Base-by-base conservation (phyloP, 345 rosid genomes). In the Capsella bursapastoris region DNA sequence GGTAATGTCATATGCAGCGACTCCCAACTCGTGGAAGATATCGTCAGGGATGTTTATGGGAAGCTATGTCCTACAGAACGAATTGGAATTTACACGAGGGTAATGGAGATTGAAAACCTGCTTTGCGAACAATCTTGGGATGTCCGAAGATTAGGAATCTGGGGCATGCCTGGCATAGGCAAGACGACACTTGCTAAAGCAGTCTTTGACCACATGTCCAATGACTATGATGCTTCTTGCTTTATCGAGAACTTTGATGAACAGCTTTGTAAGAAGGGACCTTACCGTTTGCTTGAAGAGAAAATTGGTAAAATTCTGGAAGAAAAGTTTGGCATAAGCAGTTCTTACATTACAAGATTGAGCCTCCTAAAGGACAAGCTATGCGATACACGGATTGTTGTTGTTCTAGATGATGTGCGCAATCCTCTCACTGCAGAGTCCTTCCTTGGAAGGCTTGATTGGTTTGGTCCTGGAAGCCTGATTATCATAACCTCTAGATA, bases 101-200 rank as follows among this genome's bases (percentile, higher is more conserved):
- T 58, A 10, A 3, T n/a, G 12, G 12, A 58, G 10, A n/a, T 58
- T 3, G 44, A 34, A 32, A 34, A 58, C 12, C 3, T 58, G 27
- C 27, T 58, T n/a, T 34, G 12, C 43, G 14, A 58, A 44, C 63
- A 58, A 58, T 18, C 43, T 13, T 58, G 63, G 63, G 44, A 4
- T 37, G 7, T 58, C 27, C 5, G 27, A 4, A 34, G 44, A 13
- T 7, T 58, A 58, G 63, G 63, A 8, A 58, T 58, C n/a, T 58
- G 63, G 56, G 56, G 56, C 3, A 51, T 51, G 56, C 56, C 31
- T 22, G 56, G 56, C 14, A 22, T 51, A 22, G 56, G 56, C 7
- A 51, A 51, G 29, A 22, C 56, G 13, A 51, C 56, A 22, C 56
- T 51, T 51, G 56, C 56, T 22, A 22, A 51, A 51, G 31, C 56